Percentiles rank a stretch among this genome's conserved stretches.
These are phyloP conservation scores for Viola pubescens DNA, from an alignment of 441 rosid genomes.

Conservation along the genomic window DNA sequence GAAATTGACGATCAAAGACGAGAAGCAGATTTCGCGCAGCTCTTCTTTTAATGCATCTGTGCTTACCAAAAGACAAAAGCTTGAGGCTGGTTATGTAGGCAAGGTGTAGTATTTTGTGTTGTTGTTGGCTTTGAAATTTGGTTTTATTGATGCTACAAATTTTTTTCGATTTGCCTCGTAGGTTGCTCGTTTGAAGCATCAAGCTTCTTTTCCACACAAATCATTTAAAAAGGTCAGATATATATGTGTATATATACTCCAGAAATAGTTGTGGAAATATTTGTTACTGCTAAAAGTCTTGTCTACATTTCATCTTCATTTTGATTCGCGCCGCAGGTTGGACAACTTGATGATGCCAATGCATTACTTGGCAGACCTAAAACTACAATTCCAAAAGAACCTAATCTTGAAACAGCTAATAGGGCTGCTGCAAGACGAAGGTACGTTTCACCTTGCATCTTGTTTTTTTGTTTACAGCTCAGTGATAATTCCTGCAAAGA, in stretches of 20 bases:
- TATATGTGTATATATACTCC: background rate
- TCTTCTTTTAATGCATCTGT: slow-evolving; percentile 48
- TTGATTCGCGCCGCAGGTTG: slow-evolving; percentile 34
- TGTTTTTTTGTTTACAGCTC: background rate
- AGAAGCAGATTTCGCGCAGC: slow-evolving; percentile 26
- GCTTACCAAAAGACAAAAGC: slow-evolving; percentile 81
- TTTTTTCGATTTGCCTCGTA: slow-evolving; percentile 19
- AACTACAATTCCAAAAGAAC: slow-evolving; percentile 68
- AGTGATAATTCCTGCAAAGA: background rate
- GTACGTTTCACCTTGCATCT: slow-evolving; percentile 22
- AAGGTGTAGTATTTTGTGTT: slow-evolving; percentile 13
- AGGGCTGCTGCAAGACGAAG: slow-evolving; percentile 64
- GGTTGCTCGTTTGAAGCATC: slow-evolving; percentile 57
- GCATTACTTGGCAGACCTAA: slow-evolving; percentile 31
- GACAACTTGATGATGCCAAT: slow-evolving; percentile 20
- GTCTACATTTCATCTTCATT: background rate
- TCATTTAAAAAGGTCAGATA: slow-evolving; percentile 38
- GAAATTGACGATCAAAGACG: slow-evolving; percentile 24
- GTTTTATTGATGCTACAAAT: background rate
- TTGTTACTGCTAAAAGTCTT: background rate
- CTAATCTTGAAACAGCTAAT: slow-evolving; percentile 59
- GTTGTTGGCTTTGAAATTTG: background rate
- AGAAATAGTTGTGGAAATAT: background rate
- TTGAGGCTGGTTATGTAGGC: slow-evolving; percentile 54
- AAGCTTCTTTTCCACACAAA: slow-evolving; percentile 50